Conservation (phyloP, 1,139 yeast genomes). For the Schizosaccharomyces versatilis region DNA sequence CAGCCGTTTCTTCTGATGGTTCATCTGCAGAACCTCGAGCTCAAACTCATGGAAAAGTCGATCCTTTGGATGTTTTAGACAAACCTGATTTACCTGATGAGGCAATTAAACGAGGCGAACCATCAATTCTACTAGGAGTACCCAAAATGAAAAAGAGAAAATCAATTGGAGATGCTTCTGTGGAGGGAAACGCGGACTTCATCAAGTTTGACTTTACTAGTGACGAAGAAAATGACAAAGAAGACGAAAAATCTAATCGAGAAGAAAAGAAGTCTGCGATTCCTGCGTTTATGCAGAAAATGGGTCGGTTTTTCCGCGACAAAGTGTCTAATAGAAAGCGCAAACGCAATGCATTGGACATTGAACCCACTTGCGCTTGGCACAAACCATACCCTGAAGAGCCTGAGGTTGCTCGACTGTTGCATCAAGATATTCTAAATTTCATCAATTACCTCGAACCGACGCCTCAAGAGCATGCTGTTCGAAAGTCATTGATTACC, state of each 20-base stretch:
- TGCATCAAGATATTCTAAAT: conserved; percentile 68
- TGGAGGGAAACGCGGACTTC: conserved; percentile 13
- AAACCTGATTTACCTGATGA: neutral
- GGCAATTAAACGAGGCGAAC: neutral
- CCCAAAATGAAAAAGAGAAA: neutral
- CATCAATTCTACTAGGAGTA: neutral
- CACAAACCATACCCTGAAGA: neutral
- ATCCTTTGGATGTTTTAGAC: neutral
- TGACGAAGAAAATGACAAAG: conserved; percentile 12
- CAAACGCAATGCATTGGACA: conserved; percentile 4
- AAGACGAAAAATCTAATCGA: neutral
- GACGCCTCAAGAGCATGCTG: conserved; percentile 45
- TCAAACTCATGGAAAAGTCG: neutral
- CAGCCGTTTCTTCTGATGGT: neutral
- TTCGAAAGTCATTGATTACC: conserved; percentile 45
- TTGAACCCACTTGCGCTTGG: conserved; percentile 1
- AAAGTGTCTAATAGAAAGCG: conserved; percentile 10
- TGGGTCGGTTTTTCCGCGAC: conserved; percentile 6
- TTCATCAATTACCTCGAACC: conserved; percentile 80
- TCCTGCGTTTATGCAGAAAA: neutral
- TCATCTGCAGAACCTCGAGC: neutral
- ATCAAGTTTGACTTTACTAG: conserved; percentile 20
- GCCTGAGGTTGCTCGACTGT: conserved; percentile 22
- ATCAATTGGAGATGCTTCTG: neutral
- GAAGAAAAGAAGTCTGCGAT: neutral